Evolutionary conservation across 352 stramenopile genomes (phyloP).

Genomic region (Phytophthora cactorum): DNA sequence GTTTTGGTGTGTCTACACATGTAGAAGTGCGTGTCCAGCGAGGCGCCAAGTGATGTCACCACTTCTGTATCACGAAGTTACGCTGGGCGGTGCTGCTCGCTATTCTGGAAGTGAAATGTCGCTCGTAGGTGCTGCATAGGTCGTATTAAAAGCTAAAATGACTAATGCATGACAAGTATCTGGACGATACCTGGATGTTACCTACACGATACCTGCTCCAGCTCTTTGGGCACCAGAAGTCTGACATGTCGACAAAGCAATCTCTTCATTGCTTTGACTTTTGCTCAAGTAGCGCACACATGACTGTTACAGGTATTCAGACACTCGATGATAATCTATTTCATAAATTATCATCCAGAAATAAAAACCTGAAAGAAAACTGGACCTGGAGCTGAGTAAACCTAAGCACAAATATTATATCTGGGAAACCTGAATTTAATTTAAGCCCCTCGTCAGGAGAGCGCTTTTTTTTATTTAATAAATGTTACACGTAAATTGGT

Average conservation of each 20-base stretch:
- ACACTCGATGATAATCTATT: neutral
- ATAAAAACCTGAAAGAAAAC: neutral
- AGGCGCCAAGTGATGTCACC: conserved; percentile 7
- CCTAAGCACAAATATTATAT: neutral
- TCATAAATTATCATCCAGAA: neutral
- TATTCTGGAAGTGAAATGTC: conserved; percentile 4
- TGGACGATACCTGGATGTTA: neutral
- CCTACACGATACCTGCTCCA: neutral
- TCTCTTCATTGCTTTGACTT: neutral
- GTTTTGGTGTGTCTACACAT: conserved; percentile 5
- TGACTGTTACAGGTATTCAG: neutral
- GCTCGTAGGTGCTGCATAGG: neutral
- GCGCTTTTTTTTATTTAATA: too few species aligned
- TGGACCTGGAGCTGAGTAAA: conserved; percentile 1
- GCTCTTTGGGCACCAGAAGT: neutral
- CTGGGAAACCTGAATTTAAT: neutral
- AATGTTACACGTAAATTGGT: too few species aligned
- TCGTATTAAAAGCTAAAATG: neutral
- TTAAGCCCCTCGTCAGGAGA: too few species aligned
- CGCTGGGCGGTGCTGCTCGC: conserved; percentile 7
- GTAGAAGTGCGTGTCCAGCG: conserved; percentile 9
- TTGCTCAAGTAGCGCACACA: neutral
- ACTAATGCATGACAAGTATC: conserved; percentile 10
- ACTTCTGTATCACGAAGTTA: conserved; percentile 9
- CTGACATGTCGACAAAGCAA: neutral